Evolutionary conservation across 169 alveolate genomes (phyloP), one percentile per base, ranked within the genome.

Genomic region (Plasmodium fragile): DNA sequence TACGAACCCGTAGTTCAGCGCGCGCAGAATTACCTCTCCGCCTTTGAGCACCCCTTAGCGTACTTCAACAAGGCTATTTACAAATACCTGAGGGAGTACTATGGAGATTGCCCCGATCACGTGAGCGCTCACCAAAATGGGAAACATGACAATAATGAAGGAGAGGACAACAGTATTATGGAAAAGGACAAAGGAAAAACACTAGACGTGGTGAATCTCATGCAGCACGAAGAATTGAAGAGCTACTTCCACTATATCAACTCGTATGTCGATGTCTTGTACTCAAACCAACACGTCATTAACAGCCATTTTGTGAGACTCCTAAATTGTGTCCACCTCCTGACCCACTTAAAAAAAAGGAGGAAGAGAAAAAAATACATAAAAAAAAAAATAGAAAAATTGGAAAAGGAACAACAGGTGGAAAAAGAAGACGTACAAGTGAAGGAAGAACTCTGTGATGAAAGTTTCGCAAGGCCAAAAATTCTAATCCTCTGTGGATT

Each of bases 391-490:
- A 77, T 87, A 30, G 93, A 87, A 53, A 87, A 87, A 39, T 36
- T 87, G 25, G 93, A 75, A 87, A 87, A 77, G 52, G 11, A 41
- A 18, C 89, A 87, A 87, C 81, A 87, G 6, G 72, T 87, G 1
- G 41, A 75, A 36, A 77, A 78, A 41, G 89, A 87, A 25, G 41
- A 87, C 45, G 45, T 87, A 30, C 85, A 87, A 59, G 8, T 87
- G 70, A 59, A 87, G 3, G 93, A 87, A 59, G 93, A 87, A 5
- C 69, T 77, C 70, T 87, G 96, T 82, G 96, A 95, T 81, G 95
- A 95, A 80, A 93, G 95, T 39, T 83, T 95, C 41, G 84, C 93
- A 36, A 92, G 90, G 53, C 95, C 96, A 18, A 95, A 95, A 84
- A 83, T 92, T 70, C 69, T 95, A 49, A 92, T 95, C 59, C 77